These are phyloP conservation scores for Leucocoprinus birnbaumii DNA, from an alignment of 768 basidiomycete genomes.

Conservation along the genomic window DNA sequence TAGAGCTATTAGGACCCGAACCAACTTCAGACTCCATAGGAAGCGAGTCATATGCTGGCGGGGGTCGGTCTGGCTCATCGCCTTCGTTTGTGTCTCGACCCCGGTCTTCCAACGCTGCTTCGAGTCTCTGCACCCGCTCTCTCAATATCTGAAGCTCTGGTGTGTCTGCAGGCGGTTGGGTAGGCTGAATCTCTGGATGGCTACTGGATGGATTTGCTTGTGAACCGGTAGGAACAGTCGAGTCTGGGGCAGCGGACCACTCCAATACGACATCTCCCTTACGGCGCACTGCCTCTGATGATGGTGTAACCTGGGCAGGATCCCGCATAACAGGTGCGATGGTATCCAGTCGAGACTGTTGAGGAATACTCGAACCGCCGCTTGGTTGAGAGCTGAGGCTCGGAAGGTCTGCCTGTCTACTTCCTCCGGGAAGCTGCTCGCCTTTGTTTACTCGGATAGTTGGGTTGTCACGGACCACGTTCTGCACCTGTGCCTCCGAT, in stretches of 20 bases:
- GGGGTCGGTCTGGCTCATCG: not conserved
- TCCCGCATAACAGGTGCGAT: too few relatives aligned
- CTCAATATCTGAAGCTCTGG: not conserved
- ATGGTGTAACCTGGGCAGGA: not conserved
- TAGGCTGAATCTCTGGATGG: too few relatives aligned
- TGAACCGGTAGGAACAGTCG: not conserved
- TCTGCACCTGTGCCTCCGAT: too few relatives aligned
- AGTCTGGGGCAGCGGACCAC: not conserved
- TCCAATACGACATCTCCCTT: not conserved
- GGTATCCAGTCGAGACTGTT: too few relatives aligned
- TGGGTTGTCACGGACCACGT: too few relatives aligned
- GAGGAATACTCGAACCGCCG: too few relatives aligned
- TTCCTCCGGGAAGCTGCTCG: too few relatives aligned
- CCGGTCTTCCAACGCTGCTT: not conserved
- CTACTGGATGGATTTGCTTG: not conserved
- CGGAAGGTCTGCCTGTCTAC: too few relatives aligned
- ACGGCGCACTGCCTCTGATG: not conserved
- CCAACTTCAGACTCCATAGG: not conserved
- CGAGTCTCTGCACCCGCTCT: not conserved
- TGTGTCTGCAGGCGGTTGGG: too few relatives aligned
- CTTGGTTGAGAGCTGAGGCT: too few relatives aligned
- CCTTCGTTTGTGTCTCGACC: not conserved
- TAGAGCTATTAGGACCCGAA: too few relatives aligned
- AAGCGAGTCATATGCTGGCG: slow-evolving; percentile 1
- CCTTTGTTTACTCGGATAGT: too few relatives aligned